Base-by-base conservation (phyloP, 2,329 filamentous ascomycete genomes). In the Chaetomium strumarium region DNA sequence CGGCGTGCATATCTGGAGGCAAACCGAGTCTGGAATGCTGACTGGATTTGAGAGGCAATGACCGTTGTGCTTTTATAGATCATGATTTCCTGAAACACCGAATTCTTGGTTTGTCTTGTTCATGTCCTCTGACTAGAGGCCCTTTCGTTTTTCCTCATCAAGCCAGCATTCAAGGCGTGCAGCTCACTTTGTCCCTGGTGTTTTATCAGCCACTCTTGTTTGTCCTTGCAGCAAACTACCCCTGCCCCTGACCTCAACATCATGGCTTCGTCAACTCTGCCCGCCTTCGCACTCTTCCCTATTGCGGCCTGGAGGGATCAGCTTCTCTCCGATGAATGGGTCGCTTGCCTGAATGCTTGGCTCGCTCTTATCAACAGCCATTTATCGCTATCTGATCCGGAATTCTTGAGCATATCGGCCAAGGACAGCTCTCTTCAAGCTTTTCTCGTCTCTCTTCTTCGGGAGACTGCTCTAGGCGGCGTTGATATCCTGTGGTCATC, bases 271-370 rank as follows among this genome's bases (percentile, higher is more conserved):
- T 55, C 55, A 40, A 29, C 38, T 43, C 71, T 91, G 45, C 90
- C 90, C 39, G 78, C 84, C 33, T 77, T 96, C 68, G 90, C 86
- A 52, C 80, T 86, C 17, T 90, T 93, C 62, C 92, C 91, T 16
- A 78, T 84, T 56, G 72, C 79, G 33, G 72, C 75, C 51, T 83
- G 90, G 72, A 83, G 83, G 63, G 78, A 79, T 59, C 78, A 79
- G 60, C 78, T 96, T 55, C 74, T 77, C 37, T 71, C 82, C 3
- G 71, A 77, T 46, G 88, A 96, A 69, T 96, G 90, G 90, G 77
- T 85, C 58, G 75, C 80, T 31, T 90, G 86, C 66, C 72, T 95
- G 43, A 80, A 86, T 57, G 84, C 88, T 34, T 96, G 90, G 90
- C 72, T 83, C 16, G 72, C 80, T 11, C 75, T 96, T 7, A 72